Percentiles rank a stretch among this genome's conserved stretches.
Evolutionary conservation across 176 grass and related monocot species (phyloP).

Genomic region (Eragrostis nindensis): DNA sequence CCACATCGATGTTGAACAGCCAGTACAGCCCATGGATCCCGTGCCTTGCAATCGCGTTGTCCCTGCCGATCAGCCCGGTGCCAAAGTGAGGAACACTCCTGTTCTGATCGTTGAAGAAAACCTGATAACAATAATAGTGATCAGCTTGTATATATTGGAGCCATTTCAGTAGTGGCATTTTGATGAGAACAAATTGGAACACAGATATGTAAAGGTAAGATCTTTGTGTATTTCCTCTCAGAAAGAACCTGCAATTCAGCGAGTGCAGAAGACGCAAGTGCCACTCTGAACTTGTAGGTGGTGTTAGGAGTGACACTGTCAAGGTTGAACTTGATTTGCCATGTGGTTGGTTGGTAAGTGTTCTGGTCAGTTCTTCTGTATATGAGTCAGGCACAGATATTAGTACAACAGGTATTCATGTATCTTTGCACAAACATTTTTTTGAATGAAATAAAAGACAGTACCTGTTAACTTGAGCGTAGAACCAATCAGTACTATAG

Average conservation of each 20-base stretch:
- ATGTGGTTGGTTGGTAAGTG: conserved; percentile 72
- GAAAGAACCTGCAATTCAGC: conserved; percentile 78
- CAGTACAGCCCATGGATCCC: conserved; percentile 89
- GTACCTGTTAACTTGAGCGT: conserved; percentile 89
- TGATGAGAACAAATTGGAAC: background rate
- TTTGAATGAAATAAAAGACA: conserved; percentile 11
- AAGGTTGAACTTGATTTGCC: conserved; percentile 87
- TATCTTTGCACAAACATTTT: background rate
- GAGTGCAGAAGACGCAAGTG: conserved; percentile 72
- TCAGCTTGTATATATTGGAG: conserved; percentile 6
- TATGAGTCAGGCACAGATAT: background rate
- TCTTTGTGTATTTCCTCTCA: no score
- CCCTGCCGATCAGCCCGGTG: conserved; percentile 69
- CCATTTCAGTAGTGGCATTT: background rate
- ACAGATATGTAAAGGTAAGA: background rate
- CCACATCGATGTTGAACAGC: conserved; percentile 64
- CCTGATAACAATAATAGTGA: conserved; percentile 40
- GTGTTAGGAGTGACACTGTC: conserved; percentile 52
- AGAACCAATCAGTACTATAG: conserved; percentile 85
- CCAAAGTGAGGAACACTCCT: conserved; percentile 59
- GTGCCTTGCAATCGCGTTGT: conserved; percentile 81
- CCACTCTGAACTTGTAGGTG: conserved; percentile 74
- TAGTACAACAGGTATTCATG: conserved; percentile 2
- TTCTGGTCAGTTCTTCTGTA: conserved; percentile 67
- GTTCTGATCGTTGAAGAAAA: conserved; percentile 68